Conservation (phyloP, 2,329 filamentous ascomycete species). For the Alternaria sp. region DNA sequence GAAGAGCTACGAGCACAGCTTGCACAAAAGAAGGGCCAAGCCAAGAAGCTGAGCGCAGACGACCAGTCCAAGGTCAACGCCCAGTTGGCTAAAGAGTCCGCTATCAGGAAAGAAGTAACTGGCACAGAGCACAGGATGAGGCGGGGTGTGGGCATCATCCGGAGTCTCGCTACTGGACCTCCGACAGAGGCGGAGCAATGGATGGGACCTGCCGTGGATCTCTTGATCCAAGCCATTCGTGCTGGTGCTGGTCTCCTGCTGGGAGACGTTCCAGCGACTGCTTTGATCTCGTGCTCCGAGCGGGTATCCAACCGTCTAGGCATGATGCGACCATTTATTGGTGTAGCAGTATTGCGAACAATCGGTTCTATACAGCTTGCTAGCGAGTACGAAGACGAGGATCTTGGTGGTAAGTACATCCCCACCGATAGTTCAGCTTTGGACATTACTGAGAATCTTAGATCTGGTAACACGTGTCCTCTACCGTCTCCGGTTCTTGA, state of each 20-base stretch:
- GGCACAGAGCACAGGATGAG: conserved; percentile 73
- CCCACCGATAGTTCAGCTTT: neutral
- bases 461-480: conserved; percentile 83
- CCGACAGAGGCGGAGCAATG: conserved; percentile 88
- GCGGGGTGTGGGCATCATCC: conserved; percentile 85
- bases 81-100: conserved; percentile 85
- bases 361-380: conserved; percentile 76
- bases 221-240: conserved; percentile 75
- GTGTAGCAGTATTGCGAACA: conserved; percentile 82
- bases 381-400: conserved; percentile 75
- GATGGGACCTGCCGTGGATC: conserved; percentile 81
- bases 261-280: conserved; percentile 76
- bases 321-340: conserved; percentile 79
- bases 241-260: conserved; percentile 83
- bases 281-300: conserved; percentile 81
- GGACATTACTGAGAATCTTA: conserved; percentile 31
- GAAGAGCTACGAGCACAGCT: conserved; percentile 86
- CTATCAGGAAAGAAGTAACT: conserved; percentile 76
- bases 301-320: conserved; percentile 78
- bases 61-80: conserved; percentile 90
- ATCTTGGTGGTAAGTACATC: conserved; percentile 64
- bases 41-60: conserved; percentile 88
- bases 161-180: conserved; percentile 80
- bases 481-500: conserved; percentile 87
- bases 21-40: conserved; percentile 89